phyloP scores from a whole-genome alignment of 148 eudicot genomes.

The Camellia japonica region DNA sequence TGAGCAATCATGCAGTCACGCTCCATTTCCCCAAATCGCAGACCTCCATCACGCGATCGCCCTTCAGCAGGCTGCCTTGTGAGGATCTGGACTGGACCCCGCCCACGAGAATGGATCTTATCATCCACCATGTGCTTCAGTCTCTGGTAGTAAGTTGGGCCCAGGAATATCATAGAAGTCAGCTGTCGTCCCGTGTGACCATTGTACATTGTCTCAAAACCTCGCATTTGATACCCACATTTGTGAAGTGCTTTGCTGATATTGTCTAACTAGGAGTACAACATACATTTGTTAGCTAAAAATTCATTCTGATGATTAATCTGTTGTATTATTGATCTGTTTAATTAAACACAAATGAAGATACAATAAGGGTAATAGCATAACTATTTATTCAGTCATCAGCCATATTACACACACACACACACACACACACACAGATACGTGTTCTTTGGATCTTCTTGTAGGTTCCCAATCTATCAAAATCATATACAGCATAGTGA shows the following conservation, averaged over 20 bases:
- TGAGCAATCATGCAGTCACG: conserved; percentile 97
- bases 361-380: too few relatives aligned
- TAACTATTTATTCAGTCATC: too few relatives aligned
- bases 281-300: too few relatives aligned
- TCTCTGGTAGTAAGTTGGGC: conserved; percentile 95
- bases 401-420: background rate
- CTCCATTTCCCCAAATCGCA: conserved; percentile 96
- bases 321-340: too few relatives aligned
- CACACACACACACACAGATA: too few relatives aligned
- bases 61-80: conserved; percentile 98
- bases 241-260: conserved; percentile 92
- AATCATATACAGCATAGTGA: background rate
- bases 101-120: conserved; percentile 90
- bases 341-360: too few relatives aligned
- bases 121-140: conserved; percentile 98
- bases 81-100: conserved; percentile 92
- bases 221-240: conserved; percentile 98
- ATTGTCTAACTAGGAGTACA: conserved; percentile 58
- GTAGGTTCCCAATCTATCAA: background rate
- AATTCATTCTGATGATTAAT: too few relatives aligned
- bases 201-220: conserved; percentile 92
- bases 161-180: conserved; percentile 81
- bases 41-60: conserved; percentile 95
- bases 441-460: background rate
- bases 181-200: conserved; percentile 89